These are phyloP conservation scores for Schizothecium vesticola DNA, from an alignment of 495 filamentous ascomycete genomes.

Conservation along the genomic window DNA sequence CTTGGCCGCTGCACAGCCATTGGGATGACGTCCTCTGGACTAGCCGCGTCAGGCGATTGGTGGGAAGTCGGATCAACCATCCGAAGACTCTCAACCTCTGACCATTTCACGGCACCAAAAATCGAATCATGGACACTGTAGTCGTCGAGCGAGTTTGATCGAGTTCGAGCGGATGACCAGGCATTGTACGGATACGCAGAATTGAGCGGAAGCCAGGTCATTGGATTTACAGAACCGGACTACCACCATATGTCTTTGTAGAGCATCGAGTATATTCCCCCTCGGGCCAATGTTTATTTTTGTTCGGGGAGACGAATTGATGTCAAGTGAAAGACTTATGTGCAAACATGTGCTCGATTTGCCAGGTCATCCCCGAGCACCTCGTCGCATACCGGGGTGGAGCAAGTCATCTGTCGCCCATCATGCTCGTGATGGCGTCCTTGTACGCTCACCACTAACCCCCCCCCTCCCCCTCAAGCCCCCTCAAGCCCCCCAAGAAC, in stretches of 20 bases:
- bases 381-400: no score
- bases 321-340: neutral
- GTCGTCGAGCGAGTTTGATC: neutral
- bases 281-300: no score
- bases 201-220: neutral
- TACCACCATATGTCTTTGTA: no score
- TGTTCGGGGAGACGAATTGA: neutral
- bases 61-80: neutral
- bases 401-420: neutral
- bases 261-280: no score
- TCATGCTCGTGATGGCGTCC: neutral
- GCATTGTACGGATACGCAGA: neutral
- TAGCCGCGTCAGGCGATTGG: neutral
- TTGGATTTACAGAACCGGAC: no score
- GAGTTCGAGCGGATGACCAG: neutral
- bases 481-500: conserved; percentile 21
- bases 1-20: neutral
- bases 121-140: neutral
- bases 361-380: neutral
- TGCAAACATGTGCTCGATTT: neutral
- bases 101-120: neutral
- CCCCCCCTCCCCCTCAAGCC: no score
- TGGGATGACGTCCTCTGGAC: neutral
- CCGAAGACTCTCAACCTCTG: neutral
- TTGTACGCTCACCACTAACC: no score